Conservation (phyloP, 768 basidiomycete species). For the Leccinellum rugosiceps region DNA sequence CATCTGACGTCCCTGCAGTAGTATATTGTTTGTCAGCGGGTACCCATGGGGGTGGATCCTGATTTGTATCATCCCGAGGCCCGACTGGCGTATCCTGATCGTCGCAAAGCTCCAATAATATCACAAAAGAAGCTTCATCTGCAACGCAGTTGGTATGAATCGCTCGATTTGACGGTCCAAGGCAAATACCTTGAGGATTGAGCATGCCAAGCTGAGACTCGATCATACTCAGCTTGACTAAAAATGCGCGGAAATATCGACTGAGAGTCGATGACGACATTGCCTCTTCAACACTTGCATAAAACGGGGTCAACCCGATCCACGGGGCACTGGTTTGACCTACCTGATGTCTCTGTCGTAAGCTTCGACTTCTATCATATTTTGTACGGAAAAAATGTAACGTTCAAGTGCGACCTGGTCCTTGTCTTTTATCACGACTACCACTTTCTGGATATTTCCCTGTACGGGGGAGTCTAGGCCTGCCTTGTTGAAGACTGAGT, state of each 20-base stretch:
- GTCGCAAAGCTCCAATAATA: slow-evolving; percentile 79
- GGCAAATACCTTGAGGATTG: slow-evolving; percentile 45
- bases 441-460: slow-evolving; percentile 78
- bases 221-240: slow-evolving; percentile 77
- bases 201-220: slow-evolving; percentile 67
- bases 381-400: slow-evolving; percentile 84
- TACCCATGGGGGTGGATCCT: slow-evolving; percentile 76
- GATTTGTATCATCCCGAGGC: slow-evolving; percentile 41
- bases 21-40: slow-evolving; percentile 70
- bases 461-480: slow-evolving; percentile 27
- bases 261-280: slow-evolving; percentile 61
- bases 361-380: slow-evolving; percentile 68
- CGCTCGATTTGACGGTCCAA: neutral
- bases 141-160: neutral
- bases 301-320: neutral
- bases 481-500: neutral
- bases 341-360: slow-evolving; percentile 72
- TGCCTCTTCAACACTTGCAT: slow-evolving; percentile 63
- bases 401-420: slow-evolving; percentile 83
- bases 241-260: slow-evolving; percentile 79
- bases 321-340: slow-evolving; percentile 1
- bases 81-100: slow-evolving; percentile 53
- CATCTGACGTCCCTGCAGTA: slow-evolving; percentile 59
- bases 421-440: slow-evolving; percentile 81
- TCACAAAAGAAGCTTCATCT: slow-evolving; percentile 78